phyloP scores from a whole-genome alignment of 2,329 filamentous ascomycete species.

The Xenoacremonium recifei region DNA sequence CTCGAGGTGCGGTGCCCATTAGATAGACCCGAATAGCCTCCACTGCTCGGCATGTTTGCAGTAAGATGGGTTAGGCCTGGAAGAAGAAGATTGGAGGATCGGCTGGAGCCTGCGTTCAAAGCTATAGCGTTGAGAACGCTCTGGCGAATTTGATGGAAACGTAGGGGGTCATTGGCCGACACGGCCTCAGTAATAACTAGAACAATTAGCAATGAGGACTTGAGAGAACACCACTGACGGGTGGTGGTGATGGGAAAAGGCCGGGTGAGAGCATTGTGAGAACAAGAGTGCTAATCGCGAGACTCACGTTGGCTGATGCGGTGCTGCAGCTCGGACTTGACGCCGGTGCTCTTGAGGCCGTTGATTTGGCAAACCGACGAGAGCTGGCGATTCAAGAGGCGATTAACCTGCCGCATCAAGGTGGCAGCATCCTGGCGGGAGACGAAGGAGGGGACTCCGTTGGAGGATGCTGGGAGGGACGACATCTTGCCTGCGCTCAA shows the following conservation, averaged over 20 bases:
- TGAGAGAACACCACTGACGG: not conserved
- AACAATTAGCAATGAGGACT: slow-evolving; percentile 2
- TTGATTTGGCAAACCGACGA: slow-evolving; percentile 75
- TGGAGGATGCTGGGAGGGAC: slow-evolving; percentile 15
- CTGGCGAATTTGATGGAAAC: slow-evolving; percentile 43
- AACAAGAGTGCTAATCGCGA: slow-evolving; percentile 2
- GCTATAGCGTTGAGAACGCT: slow-evolving; percentile 38
- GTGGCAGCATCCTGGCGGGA: slow-evolving; percentile 42
- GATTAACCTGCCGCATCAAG: slow-evolving; percentile 45
- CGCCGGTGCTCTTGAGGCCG: slow-evolving; percentile 73
- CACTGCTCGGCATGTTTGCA: slow-evolving; percentile 15
- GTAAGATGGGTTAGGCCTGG: too few species aligned
- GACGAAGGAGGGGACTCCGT: slow-evolving; percentile 23
- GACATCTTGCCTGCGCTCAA: too few species aligned
- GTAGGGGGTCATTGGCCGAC: slow-evolving; percentile 34
- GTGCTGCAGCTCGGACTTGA: slow-evolving; percentile 78
- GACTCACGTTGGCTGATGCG: slow-evolving; percentile 76
- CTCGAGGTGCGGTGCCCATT: too few species aligned
- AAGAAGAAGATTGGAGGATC: too few species aligned
- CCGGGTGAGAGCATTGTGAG: not conserved
- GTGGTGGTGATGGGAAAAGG: not conserved
- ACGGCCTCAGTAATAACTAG: slow-evolving; percentile 43
- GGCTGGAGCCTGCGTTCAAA: slow-evolving; percentile 19
- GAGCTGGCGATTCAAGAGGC: slow-evolving; percentile 61
- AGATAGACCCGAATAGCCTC: too few species aligned